A percentile compares a stretch with the other conserved stretches of the same genome.
phyloP scores from a whole-genome alignment of 345 rosid species.

The Hibiscus trionum region DNA sequence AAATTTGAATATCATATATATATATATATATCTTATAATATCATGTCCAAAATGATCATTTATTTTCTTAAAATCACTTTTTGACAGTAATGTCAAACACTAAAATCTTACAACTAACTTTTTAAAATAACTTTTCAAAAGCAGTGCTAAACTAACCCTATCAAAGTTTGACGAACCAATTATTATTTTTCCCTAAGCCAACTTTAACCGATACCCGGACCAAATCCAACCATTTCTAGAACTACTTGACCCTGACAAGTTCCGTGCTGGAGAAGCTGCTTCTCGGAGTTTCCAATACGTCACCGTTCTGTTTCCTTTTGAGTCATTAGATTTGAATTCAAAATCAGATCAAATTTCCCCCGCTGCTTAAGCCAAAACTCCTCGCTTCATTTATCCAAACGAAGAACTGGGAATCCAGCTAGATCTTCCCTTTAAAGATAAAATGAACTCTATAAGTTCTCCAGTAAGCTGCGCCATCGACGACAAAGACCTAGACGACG shows the following conservation, averaged over 20 bases:
- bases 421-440: not conserved
- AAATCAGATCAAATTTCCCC: slow-evolving; percentile 2
- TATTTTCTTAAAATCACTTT: too few relatives aligned
- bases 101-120: too few relatives aligned
- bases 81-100: too few relatives aligned
- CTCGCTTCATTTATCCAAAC: not conserved
- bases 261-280: not conserved
- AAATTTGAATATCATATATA: too few relatives aligned
- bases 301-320: not conserved
- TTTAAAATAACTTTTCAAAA: too few relatives aligned
- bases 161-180: too few relatives aligned
- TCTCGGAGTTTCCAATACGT: not conserved
- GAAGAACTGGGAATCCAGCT: not conserved
- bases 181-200: too few relatives aligned
- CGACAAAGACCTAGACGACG: slow-evolving; percentile 91
- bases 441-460: slow-evolving; percentile 15
- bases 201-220: too few relatives aligned
- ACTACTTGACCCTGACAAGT: not conserved
- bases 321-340: slow-evolving; percentile 8
- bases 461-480: slow-evolving; percentile 30
- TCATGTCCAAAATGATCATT: too few relatives aligned
- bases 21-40: too few relatives aligned
- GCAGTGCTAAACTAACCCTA: too few relatives aligned
- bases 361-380: not conserved
- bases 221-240: not conserved